These are phyloP conservation scores for Neurospora sublineolata DNA, from an alignment of 495 filamentous ascomycete genomes.

Conservation along the genomic window DNA sequence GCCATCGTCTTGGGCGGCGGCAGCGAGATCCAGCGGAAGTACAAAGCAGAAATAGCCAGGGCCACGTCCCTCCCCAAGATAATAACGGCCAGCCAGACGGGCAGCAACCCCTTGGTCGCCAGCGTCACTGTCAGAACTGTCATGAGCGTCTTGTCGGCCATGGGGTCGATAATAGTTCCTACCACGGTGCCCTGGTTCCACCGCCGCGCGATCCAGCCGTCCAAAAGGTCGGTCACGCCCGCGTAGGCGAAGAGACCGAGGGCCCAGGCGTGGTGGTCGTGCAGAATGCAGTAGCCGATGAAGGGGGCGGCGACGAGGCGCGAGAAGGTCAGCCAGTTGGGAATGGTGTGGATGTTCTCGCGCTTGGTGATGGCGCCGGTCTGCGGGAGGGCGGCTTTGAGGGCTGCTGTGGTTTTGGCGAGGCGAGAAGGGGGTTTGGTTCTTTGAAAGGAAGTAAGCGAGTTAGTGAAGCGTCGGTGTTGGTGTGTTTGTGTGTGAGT, in stretches of 20 bases:
- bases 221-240: constrained; percentile 79
- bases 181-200: constrained; percentile 89
- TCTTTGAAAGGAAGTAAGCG: not conserved
- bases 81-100: constrained; percentile 76
- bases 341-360: constrained; percentile 93
- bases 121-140: constrained; percentile 76
- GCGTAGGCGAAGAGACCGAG: constrained; percentile 84
- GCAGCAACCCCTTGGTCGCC: constrained; percentile 68
- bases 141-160: constrained; percentile 95
- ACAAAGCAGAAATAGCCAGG: constrained; percentile 81
- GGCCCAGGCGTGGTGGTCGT: constrained; percentile 65
- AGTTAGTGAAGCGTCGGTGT: not conserved
- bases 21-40: constrained; percentile 88
- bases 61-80: constrained; percentile 84
- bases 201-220: constrained; percentile 81
- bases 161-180: constrained; percentile 90
- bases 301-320: constrained; percentile 73
- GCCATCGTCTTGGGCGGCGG: constrained; percentile 84
- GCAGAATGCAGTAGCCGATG: constrained; percentile 80
- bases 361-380: constrained; percentile 30
- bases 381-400: constrained; percentile 27
- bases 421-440: not conserved
- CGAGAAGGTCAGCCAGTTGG: constrained; percentile 83
- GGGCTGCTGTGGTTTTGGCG: constrained; percentile 1
- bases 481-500: not conserved